Evolutionary conservation across 495 filamentous ascomycete genomes (phyloP), one percentile per base, ranked within the genome.

Genomic region (Hypoxylon intermedium): DNA sequence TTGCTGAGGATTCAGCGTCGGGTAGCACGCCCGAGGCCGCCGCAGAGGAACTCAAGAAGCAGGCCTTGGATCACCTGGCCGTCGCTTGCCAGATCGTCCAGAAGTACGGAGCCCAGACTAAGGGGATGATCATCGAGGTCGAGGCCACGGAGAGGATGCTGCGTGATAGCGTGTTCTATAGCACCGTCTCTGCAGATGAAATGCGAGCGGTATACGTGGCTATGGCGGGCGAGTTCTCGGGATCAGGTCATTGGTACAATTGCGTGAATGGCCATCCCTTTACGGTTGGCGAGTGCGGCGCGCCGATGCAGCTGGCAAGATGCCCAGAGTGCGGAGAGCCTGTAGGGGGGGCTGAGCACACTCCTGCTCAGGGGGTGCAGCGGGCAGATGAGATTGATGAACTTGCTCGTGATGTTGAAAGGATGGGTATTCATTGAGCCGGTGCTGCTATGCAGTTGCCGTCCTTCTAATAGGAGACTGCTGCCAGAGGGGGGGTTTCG

Each of bases 221-320:
- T 4, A 87, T 87, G 83, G 53, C 74, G 4, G 53, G 43, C 0
- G 78, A 79, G 47, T 85, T 86, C 24, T 55, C 30, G 1, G 77
- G 80, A 2, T 87, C 79, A 4, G 85, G 86, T 0, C 85, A 89
- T 68, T 90, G 85, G 88, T 91, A 89, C 70, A 77, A 77, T 12
- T 90, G 87, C 55, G 69, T 48, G 34, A 90, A 90, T 71, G 81
- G 82, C 0, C 84, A 91, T 72, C 85, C 87, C 15, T 92, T 92
- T 62, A 87, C 87, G 0, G 74, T 90, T 30, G 88, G 89, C 0
- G 83, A 91, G 58, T 93, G 89, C 68, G 90, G 88, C 7, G 83
- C 83, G 77, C 83, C 89, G 0, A 87, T 88, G 80, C 53, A 91
- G 70, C 48, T 58, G 45, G 76, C 87, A 2, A 58, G 62, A 20